A percentile compares a stretch with the other conserved stretches of the same genome.
phyloP scores from a whole-genome alignment of 768 basidiomycete genomes.

The Dioszegia crocea region DNA sequence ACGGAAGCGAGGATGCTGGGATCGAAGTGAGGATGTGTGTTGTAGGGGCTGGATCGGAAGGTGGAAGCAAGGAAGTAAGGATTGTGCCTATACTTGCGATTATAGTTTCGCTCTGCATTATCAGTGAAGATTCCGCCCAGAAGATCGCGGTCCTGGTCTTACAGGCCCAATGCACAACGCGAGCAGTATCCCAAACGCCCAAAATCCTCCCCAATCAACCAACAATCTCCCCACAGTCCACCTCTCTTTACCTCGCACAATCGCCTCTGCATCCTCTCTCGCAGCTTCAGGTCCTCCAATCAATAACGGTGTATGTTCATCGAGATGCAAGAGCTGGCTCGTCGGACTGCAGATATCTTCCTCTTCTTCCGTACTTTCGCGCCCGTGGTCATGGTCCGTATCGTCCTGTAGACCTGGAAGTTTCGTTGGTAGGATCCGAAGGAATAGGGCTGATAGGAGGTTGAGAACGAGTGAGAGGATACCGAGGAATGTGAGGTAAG shows the following conservation, averaged over 20 bases:
- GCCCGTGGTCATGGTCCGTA: too few relatives aligned
- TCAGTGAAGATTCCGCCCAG: background rate
- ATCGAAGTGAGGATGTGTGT: too few relatives aligned
- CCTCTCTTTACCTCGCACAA: conserved; percentile 29
- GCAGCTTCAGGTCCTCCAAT: conserved; percentile 48
- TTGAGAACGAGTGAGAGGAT: conserved; percentile 44
- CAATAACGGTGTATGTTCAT: conserved; percentile 45
- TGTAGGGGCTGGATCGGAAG: conserved; percentile 8
- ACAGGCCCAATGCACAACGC: conserved; percentile 48
- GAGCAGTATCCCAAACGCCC: conserved; percentile 45
- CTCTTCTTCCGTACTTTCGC: conserved; percentile 12
- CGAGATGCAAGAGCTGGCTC: conserved; percentile 36
- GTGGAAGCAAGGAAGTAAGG: conserved; percentile 43
- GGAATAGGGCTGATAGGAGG: conserved; percentile 38
- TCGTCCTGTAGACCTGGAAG: too few relatives aligned
- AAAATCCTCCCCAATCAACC: conserved; percentile 44
- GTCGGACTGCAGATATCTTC: conserved; percentile 13
- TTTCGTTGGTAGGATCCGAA: conserved; percentile 24
- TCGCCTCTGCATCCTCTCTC: conserved; percentile 36
- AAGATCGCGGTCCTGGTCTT: too few relatives aligned
- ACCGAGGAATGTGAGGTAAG: conserved; percentile 42
- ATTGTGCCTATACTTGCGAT: conserved; percentile 48
- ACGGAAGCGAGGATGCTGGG: too few relatives aligned
- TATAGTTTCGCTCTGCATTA: conserved; percentile 40
- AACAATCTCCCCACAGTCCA: conserved; percentile 38